phyloP scores from a whole-genome alignment of 176 grass and related monocot genomes.

The Oryza meyeriana region DNA sequence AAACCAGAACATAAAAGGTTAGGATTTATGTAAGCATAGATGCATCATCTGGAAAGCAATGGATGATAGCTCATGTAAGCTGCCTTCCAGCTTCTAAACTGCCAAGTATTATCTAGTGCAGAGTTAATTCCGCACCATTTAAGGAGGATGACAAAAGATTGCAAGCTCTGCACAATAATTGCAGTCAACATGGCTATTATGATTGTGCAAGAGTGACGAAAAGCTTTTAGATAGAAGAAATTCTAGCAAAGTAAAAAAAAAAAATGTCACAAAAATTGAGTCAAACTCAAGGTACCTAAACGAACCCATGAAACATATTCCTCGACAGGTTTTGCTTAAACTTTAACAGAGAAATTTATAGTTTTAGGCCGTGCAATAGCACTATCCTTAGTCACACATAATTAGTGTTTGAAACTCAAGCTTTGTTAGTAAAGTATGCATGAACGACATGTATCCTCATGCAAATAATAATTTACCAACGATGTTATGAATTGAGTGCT shows the following conservation, averaged over 20 bases:
- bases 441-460: conserved; percentile 10
- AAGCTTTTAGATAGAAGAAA: background rate
- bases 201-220: background rate
- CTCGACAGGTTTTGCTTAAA: background rate
- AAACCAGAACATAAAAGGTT: conserved; percentile 15
- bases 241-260: background rate
- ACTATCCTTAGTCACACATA: conserved; percentile 1
- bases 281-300: conserved; percentile 6
- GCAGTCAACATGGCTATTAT: background rate
- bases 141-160: conserved; percentile 25
- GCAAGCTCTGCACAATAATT: conserved; percentile 9
- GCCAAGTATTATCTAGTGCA: background rate
- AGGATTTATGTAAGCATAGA: conserved; percentile 4
- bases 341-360: conserved; percentile 1
- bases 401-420: background rate
- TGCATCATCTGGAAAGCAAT: conserved; percentile 6
- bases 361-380: conserved; percentile 10
- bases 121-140: background rate
- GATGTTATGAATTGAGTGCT: background rate
- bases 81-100: background rate
- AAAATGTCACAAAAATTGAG: background rate
- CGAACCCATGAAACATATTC: background rate
- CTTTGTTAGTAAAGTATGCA: background rate
- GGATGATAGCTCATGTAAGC: background rate
- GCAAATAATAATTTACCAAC: background rate